Percentiles rank a stretch among this genome's conserved stretches.
These are phyloP conservation scores for Leptodontidium sp. DNA, from an alignment of 2,329 filamentous ascomycete genomes.

Conservation along the genomic window DNA sequence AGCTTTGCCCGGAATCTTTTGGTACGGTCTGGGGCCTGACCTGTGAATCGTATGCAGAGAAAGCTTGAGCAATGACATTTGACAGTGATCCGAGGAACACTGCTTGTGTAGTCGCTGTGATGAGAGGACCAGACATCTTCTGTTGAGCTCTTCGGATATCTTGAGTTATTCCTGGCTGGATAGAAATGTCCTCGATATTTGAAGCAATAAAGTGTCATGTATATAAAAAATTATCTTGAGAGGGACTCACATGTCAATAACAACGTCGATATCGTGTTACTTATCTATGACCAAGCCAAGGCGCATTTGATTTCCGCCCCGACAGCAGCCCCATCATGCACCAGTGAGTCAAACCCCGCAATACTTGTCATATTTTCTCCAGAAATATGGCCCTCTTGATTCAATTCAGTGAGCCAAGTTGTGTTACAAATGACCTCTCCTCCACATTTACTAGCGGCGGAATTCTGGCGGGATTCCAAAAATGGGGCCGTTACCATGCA, in stretches of 20 bases:
- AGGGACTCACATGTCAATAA: background rate
- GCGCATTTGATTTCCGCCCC: constrained; percentile 9
- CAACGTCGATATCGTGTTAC: background rate
- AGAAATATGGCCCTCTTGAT: background rate
- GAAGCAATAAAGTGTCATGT: background rate
- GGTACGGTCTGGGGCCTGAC: background rate
- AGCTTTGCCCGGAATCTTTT: background rate
- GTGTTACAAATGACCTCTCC: background rate
- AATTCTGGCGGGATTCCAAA: constrained; percentile 6
- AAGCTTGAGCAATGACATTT: constrained; percentile 9
- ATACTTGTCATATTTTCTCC: background rate
- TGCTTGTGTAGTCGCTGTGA: constrained; percentile 8
- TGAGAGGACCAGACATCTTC: constrained; percentile 12
- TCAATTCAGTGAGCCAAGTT: background rate
- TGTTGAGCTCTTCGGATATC: background rate
- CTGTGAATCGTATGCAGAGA: constrained; percentile 14
- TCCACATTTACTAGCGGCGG: constrained; percentile 12
- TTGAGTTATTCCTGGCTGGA: background rate
- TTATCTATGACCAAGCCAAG: background rate
- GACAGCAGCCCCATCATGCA: background rate
- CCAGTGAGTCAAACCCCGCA: constrained; percentile 2
- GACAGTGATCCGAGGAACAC: constrained; percentile 12
- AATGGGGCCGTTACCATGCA: background rate
- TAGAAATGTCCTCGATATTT: background rate
- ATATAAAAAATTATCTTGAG: background rate